A percentile compares a stretch with the other conserved stretches of the same genome.
Conservation (phyloP, 2,329 filamentous ascomycete species). For the Sporothrix globosa region DNA sequence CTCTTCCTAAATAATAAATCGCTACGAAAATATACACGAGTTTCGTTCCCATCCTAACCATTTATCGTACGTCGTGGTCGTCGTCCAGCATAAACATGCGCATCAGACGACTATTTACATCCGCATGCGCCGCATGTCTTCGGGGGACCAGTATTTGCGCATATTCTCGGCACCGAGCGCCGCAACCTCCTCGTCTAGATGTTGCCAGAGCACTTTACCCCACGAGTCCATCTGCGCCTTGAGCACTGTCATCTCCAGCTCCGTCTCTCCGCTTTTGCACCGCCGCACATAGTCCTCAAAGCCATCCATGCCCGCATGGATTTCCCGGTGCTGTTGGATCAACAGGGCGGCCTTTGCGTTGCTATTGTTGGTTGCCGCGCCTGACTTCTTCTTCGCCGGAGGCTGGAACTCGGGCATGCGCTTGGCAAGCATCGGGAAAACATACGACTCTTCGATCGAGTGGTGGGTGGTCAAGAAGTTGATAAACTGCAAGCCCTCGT, state of each 20-base stretch:
- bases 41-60: neutral
- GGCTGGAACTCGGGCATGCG: conserved; percentile 77
- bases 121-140: conserved; percentile 63
- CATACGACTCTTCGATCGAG: conserved; percentile 76
- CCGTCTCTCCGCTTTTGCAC: conserved; percentile 65
- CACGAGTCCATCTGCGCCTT: conserved; percentile 75
- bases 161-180: conserved; percentile 83
- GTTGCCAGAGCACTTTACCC: conserved; percentile 76
- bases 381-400: conserved; percentile 38
- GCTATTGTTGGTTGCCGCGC: conserved; percentile 11
- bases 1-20: neutral
- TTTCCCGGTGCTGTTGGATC: conserved; percentile 73
- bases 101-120: conserved; percentile 54
- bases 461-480: conserved; percentile 76
- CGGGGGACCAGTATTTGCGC: conserved; percentile 76
- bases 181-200: conserved; percentile 82
- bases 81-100: neutral
- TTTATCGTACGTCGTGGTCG: neutral
- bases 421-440: conserved; percentile 76
- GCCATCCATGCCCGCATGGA: conserved; percentile 73
- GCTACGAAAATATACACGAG: neutral
- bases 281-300: conserved; percentile 67
- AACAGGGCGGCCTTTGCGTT: conserved; percentile 59
- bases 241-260: conserved; percentile 61
- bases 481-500: conserved; percentile 69